Evolutionary conservation across 208 protist genomes (phyloP), one percentile per base, ranked within the genome.

Genomic region (Leishmania gerbilli): DNA sequence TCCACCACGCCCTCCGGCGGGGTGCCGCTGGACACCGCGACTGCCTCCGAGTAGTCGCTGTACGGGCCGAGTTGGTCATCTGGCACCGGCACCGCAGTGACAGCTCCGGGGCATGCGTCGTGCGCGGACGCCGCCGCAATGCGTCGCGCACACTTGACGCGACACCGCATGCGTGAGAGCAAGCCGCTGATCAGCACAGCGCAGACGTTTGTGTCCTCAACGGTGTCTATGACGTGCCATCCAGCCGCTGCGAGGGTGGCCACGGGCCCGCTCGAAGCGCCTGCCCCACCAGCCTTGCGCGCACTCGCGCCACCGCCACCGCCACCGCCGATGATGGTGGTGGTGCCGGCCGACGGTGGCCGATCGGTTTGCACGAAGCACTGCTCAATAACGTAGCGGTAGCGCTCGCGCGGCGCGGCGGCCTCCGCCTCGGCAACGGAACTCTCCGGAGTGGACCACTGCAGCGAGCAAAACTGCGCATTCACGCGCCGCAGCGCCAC

Each of bases 381-480:
- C 86, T 98, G 92, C 79, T 98, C 93, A 21, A 98, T 89, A 34
- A 92, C 77, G 80, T 97, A 97, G 75, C 88, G 87, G 85, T 98
- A 98, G 67, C 77, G 65, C 21, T 74, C 67, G 4, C 76, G 49
- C 19, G 40, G 55, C 13, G 27, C 49, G 58, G 58, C 47, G 7
- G 34, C 3, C 17, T 60, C 60, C 1, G n/a, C 47, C 2, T 49
- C 68, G 24, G 34, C 71, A 45, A 58, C 68, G 24, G 68, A 9
- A 1, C 58, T 47, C 34, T 27, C 64, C 17, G 90, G 92, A 21
- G 90, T 69, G 68, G 86, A 68, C 95, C 96, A 98, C 85, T 96
- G 92, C 53, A 98, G 81, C 8, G 91, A 83, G 80, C 92, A 92
- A 78, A 89, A 93, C 79, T 96, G 93, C 8, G 89, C 88, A 77